Evolutionary conservation across 1,284 basidiomycete genomes (phyloP).

Genomic region (Polyporus tsugae): DNA sequence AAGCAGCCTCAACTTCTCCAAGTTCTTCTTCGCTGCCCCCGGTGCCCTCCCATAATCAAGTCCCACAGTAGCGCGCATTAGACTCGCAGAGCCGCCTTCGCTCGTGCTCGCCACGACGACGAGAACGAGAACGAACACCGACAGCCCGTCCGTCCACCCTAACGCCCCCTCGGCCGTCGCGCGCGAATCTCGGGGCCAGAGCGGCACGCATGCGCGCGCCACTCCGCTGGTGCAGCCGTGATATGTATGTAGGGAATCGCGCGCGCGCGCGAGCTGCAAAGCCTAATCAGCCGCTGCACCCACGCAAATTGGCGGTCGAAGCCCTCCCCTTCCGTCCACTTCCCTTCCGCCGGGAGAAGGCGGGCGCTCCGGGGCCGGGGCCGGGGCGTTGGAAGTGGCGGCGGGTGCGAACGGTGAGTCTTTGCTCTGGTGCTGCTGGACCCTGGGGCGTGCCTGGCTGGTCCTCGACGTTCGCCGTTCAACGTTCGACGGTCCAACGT

Average conservation of each 20-base stretch:
- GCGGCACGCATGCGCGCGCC: background rate
- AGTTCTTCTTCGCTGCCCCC: background rate
- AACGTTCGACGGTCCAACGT: no score
- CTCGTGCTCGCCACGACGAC: slow-evolving; percentile 1
- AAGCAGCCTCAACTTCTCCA: background rate
- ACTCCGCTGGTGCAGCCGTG: no score
- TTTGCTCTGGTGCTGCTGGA: no score
- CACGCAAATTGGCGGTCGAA: slow-evolving; percentile 4
- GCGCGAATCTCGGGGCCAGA: background rate
- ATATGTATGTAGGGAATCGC: background rate
- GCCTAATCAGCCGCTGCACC: slow-evolving; percentile 19
- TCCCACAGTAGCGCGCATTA: background rate
- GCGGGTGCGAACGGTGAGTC: background rate
- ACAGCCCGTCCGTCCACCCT: background rate
- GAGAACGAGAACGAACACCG: background rate
- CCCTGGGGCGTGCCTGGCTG: background rate
- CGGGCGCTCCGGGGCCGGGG: background rate
- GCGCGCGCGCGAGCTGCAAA: slow-evolving; percentile 13
- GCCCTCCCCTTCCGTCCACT: background rate
- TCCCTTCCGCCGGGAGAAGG: background rate
- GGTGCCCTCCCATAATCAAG: background rate
- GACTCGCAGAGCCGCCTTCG: background rate
- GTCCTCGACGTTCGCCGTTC: background rate
- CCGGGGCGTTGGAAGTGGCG: background rate
- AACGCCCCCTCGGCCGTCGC: slow-evolving; percentile 5